phyloP scores from a whole-genome alignment of 1,139 yeast species.

The Citeromyces siamensis region DNA sequence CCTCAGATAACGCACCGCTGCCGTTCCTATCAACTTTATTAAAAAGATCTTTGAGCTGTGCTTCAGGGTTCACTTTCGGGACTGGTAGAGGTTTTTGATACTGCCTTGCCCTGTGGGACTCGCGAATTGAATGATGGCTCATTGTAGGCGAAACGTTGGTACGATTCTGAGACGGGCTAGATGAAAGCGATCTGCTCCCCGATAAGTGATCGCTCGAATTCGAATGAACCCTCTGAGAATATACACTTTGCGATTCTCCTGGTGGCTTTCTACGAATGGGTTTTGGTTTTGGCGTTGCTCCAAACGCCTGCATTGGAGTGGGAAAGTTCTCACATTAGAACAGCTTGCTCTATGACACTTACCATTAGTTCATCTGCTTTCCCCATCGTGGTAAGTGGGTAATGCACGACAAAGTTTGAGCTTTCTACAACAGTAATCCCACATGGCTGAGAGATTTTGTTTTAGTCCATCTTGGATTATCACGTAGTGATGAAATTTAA shows the following conservation, averaged over 20 bases:
- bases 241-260: not conserved
- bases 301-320: slow-evolving; percentile 2
- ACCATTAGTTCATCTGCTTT: slow-evolving; percentile 2
- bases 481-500: too few relatives aligned
- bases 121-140: not conserved
- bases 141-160: not conserved
- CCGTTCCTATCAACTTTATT: slow-evolving; percentile 1
- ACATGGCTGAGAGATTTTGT: too few relatives aligned
- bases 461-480: too few relatives aligned
- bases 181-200: not conserved
- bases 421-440: too few relatives aligned
- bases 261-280: slow-evolving; percentile 3
- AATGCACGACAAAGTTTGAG: slow-evolving; percentile 1
- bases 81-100: not conserved
- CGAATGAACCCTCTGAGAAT: not conserved
- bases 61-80: not conserved
- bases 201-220: not conserved
- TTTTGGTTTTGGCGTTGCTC: not conserved
- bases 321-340: not conserved
- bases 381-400: not conserved
- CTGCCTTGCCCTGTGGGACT: not conserved
- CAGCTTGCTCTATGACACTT: not conserved
- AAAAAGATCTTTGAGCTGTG: not conserved
- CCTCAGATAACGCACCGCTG: slow-evolving; percentile 1
- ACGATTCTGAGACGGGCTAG: not conserved